Percentiles rank a stretch among this genome's conserved stretches.
Conservation (phyloP, 192 early-diverging fungal genomes). For the Coemansia sp. region DNA sequence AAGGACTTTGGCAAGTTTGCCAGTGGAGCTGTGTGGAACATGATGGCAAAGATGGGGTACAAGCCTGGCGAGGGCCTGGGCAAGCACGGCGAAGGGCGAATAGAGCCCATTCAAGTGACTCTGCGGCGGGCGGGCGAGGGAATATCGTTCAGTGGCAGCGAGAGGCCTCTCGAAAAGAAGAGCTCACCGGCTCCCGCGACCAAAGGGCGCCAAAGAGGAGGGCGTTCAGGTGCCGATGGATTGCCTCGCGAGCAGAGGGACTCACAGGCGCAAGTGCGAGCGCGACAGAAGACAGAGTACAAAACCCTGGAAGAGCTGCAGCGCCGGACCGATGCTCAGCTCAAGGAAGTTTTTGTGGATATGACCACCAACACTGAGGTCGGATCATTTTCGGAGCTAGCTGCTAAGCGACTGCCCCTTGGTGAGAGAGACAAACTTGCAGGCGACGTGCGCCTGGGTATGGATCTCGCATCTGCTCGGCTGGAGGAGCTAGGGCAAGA, state of each 20-base stretch:
- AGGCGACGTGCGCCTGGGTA: conserved; percentile 37
- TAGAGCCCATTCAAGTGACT: conserved; percentile 89
- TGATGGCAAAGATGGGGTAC: conserved; percentile 93
- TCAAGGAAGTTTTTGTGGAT: conserved; percentile 45
- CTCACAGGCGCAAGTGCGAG: background rate
- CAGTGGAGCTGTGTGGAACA: conserved; percentile 67
- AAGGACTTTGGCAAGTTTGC: conserved; percentile 87
- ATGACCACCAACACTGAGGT: conserved; percentile 40
- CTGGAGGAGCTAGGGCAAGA: conserved; percentile 32
- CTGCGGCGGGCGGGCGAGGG: conserved; percentile 77
- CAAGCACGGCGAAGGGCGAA: conserved; percentile 76
- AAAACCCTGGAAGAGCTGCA: conserved; percentile 42
- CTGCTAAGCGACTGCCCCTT: conserved; percentile 17
- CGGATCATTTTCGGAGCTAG: conserved; percentile 34
- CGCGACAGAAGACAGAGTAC: conserved; percentile 19
- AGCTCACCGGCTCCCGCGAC: background rate
- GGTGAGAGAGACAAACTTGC: conserved; percentile 27
- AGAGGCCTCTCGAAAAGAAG: conserved; percentile 50
- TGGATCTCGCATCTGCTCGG: conserved; percentile 32
- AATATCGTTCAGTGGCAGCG: conserved; percentile 77
- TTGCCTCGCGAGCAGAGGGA: background rate
- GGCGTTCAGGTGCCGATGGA: background rate
- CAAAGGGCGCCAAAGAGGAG: background rate
- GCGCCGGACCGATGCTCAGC: conserved; percentile 20
- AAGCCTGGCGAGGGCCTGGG: conserved; percentile 88